Evolutionary conservation across 139 green algal genomes (phyloP), one percentile per base, ranked within the genome.

Genomic region (Chlorella sp.): DNA sequence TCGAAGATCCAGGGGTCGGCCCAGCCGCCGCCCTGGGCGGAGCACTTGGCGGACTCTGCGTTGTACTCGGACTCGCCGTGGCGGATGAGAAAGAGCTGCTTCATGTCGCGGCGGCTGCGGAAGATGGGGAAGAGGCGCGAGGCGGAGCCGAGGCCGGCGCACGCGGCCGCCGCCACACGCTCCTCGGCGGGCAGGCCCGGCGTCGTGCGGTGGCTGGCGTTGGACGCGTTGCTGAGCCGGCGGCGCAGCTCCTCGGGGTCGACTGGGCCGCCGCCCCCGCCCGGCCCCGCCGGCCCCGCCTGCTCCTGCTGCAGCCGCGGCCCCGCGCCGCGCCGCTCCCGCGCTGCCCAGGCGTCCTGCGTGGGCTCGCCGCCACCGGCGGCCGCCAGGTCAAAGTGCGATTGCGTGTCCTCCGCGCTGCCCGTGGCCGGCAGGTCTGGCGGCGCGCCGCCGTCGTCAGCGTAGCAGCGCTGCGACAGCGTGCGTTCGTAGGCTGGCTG

Each of bases 11-110:
- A 66, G 2, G 90, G 90, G 53, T 94, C 90, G 3, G 72, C 76
- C 76, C 88, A 93, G 29, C 46, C 56, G 31, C 63, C 73, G 33
- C 77, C 71, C 14, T 48, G 40, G 2, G 50, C 61, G 11, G 38
- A 43, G 35, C 73, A 80, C 36, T 82, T 80, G 11, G 38, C 48
- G 35, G 73, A 80, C 36, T 82, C 82, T 2, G 81, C 86, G 53
- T 93, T 93, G 83, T 84, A 89, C 38, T 85, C 80, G 36, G 84
- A 88, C 63, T 93, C 80, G 1, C 82, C 84, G 75, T 94, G 89
- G 15, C 85, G 73, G n/a, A 91, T 80, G 25, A 93, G 83, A 67
- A 92, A 86, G 42, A 77, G 38, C 45, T 40, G 45, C 61, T 78
- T 78, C 14, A 25, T 29, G 43, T 35, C 33, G 65, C 29, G 15